These are phyloP conservation scores for Microsporum audouinii DNA, from an alignment of 2,329 filamentous ascomycete genomes.

Conservation along the genomic window DNA sequence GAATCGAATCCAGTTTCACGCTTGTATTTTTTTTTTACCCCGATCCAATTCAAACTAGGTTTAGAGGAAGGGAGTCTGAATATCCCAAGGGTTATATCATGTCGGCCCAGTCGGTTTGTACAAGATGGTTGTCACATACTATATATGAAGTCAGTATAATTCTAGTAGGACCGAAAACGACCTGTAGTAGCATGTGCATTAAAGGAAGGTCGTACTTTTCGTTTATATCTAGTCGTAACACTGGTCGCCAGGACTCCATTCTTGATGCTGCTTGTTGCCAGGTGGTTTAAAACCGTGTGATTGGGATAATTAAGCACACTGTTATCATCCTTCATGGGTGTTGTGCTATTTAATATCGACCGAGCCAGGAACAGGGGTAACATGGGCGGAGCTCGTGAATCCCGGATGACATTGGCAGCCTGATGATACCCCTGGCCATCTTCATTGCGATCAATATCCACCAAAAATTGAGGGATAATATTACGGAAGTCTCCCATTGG, in stretches of 20 bases:
- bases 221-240: conserved; percentile 92
- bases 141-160: conserved; percentile 15
- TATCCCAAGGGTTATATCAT: background rate
- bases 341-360: conserved; percentile 83
- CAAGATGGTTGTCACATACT: conserved; percentile 97
- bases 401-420: conserved; percentile 62
- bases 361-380: conserved; percentile 86
- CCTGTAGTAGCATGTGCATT: conserved; percentile 4
- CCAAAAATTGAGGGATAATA: conserved; percentile 70
- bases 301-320: conserved; percentile 95
- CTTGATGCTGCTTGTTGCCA: conserved; percentile 96
- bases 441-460: conserved; percentile 76
- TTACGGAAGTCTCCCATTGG: conserved; percentile 52
- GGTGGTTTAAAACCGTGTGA: conserved; percentile 89
- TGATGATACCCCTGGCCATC: conserved; percentile 63
- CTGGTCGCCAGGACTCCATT: conserved; percentile 90
- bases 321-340: conserved; percentile 93
- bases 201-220: conserved; percentile 46
- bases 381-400: conserved; percentile 69
- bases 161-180: background rate
- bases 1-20: background rate
- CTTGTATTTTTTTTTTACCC: background rate
- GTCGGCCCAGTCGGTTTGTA: conserved; percentile 66
- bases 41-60: background rate
- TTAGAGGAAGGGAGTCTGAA: background rate